These are phyloP conservation scores for Hypoxylon trugodes DNA, from an alignment of 495 filamentous ascomycete species.

Conservation along the genomic window DNA sequence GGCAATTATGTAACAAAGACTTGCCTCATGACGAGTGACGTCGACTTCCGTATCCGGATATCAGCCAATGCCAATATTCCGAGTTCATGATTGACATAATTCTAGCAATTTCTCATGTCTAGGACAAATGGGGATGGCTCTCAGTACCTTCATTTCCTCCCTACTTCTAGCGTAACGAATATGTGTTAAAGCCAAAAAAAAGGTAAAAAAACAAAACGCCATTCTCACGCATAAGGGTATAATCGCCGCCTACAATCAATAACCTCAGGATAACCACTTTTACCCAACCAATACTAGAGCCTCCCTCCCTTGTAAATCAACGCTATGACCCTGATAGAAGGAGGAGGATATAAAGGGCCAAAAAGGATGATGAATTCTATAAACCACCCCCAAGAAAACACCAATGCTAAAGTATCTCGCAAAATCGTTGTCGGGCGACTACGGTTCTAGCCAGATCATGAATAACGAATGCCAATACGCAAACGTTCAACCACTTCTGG, in stretches of 20 bases:
- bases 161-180: not conserved
- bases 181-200: no score
- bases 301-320: not conserved
- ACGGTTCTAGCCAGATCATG: not conserved
- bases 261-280: not conserved
- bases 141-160: not conserved
- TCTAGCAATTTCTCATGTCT: not conserved
- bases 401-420: not conserved
- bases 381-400: not conserved
- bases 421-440: not conserved
- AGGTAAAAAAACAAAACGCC: not conserved
- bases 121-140: not conserved
- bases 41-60: constrained; percentile 33
- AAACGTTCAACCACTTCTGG: not conserved
- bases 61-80: constrained; percentile 11
- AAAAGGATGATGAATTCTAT: not conserved
- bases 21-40: not conserved
- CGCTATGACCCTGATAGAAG: not conserved
- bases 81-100: not conserved
- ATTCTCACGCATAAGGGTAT: constrained; percentile 11
- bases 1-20: constrained; percentile 12
- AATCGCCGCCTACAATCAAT: not conserved
- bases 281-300: not conserved
- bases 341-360: not conserved
- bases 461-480: not conserved